Percentiles rank a stretch among this genome's conserved stretches.
phyloP scores from a whole-genome alignment of 176 grass and related monocot species.

The Oryza meyeriana region DNA sequence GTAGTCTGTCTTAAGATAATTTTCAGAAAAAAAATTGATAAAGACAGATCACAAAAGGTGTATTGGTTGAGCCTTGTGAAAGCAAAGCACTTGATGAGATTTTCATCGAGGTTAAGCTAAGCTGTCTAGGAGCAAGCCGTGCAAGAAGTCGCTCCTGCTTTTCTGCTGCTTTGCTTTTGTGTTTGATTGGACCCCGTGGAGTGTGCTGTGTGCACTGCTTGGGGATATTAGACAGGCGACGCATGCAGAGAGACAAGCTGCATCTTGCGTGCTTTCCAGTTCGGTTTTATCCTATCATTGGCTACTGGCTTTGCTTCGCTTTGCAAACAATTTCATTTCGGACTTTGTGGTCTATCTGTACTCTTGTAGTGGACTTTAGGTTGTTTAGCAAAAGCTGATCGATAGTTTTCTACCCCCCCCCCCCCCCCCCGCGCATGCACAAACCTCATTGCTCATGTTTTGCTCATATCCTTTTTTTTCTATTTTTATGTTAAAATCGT shows the following conservation, averaged over 20 bases:
- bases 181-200: background rate
- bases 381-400: background rate
- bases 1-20: background rate
- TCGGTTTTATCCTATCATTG: background rate
- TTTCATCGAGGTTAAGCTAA: conserved; percentile 11
- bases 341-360: background rate
- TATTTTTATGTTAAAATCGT: no score
- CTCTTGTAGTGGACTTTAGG: background rate
- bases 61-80: conserved; percentile 22
- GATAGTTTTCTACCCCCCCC: background rate
- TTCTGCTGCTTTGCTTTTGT: background rate
- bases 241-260: background rate
- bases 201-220: background rate
- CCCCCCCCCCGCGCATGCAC: no score
- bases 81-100: conserved; percentile 13
- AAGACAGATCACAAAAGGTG: background rate
- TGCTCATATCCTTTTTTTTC: no score
- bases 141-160: background rate
- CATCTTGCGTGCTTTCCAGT: conserved; percentile 17
- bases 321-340: background rate
- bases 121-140: conserved; percentile 11
- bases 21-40: background rate
- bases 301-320: conserved; percentile 9
- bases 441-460: no score
- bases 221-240: background rate